Evolutionary conservation across 305 asterid genomes (phyloP), one percentile per base, ranked within the genome.

Genomic region (Fraxinus greggii): DNA sequence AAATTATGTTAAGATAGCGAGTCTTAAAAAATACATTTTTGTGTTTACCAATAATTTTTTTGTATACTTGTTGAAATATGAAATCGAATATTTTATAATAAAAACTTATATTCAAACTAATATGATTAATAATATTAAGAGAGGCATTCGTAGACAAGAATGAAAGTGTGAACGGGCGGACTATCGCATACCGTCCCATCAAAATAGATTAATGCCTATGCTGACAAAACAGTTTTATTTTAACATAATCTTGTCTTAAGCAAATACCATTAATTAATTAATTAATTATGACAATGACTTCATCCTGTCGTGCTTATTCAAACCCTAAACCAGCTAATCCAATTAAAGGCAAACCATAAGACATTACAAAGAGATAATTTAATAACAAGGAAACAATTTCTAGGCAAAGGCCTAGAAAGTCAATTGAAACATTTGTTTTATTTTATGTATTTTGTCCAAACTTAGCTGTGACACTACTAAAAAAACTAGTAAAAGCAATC

Each of bases 281-380:
- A 26, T 65, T 65, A 63, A 63, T 26, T 23, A 31, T 72, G 51
- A 59, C 2, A 79, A 70, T 32, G 83, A 79, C 81, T 81, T 77
- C 78, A 75, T 72, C 40, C 73, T 86, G 83, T 80, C 84, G 54
- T 69, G 76, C 21, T 9, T 42, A 32, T 79, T 76, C 63, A 76
- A 75, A 28, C 79, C 32, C 5, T 10, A 42, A 42, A 75, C 31
- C 65, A 24, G 65, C 79, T 42, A 31, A 48, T 28, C 26, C 79
- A 13, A 45, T 31, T 42, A 48, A 76, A 19, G 42, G 54, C 28
- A 48, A 78, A 3, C 73, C 63, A 72, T 59, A 48, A 29, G 86
- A 83, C 88, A 80, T 23, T 32, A 59, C 21, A 76, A 61, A 61
- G 33, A 15, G 23, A 77, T 40, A 6, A 75, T 40, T 45, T 38